A percentile compares a stretch with the other conserved stretches of the same genome.
phyloP scores from a whole-genome alignment of 2,329 filamentous ascomycete species.

The Aspergillus viridinutans region DNA sequence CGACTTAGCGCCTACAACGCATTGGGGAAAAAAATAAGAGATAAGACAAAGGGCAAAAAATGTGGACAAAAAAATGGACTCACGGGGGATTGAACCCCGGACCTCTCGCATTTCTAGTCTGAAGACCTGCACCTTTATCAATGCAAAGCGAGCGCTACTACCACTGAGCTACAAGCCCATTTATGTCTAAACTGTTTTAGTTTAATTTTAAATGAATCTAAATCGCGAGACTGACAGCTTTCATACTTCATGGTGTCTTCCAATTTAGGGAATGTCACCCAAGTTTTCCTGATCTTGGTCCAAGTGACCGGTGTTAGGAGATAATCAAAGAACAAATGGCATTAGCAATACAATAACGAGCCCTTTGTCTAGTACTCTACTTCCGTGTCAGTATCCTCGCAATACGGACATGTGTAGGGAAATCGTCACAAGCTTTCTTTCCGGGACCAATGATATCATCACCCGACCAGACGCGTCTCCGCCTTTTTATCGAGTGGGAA shows the following conservation, averaged over 20 bases:
- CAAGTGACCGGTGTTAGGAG: not conserved
- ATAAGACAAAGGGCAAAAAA: not conserved
- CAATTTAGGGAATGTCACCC: no score
- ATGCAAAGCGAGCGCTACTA: not conserved
- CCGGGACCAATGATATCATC: constrained; percentile 21
- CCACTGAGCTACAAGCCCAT: not conserved
- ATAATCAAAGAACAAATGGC: not conserved
- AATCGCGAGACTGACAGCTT: not conserved
- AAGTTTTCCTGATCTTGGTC: not conserved
- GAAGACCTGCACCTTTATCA: not conserved
- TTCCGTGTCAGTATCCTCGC: not conserved
- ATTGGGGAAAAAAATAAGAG: not conserved
- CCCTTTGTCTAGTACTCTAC: not conserved
- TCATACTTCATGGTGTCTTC: no score
- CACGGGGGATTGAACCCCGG: not conserved
- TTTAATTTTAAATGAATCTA: no score
- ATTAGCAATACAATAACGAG: no score
- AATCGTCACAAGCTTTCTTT: not conserved
- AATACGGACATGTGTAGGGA: not conserved
- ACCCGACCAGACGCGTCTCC: constrained; percentile 14
- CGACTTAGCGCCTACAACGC: no score
- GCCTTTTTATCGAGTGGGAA: not conserved
- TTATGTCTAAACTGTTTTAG: not conserved
- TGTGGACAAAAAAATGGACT: not conserved
- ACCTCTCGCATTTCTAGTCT: not conserved